Evolutionary conservation across 768 basidiomycete species (phyloP), one percentile per base, ranked within the genome.

Genomic region (Xerocomellus intermedius): DNA sequence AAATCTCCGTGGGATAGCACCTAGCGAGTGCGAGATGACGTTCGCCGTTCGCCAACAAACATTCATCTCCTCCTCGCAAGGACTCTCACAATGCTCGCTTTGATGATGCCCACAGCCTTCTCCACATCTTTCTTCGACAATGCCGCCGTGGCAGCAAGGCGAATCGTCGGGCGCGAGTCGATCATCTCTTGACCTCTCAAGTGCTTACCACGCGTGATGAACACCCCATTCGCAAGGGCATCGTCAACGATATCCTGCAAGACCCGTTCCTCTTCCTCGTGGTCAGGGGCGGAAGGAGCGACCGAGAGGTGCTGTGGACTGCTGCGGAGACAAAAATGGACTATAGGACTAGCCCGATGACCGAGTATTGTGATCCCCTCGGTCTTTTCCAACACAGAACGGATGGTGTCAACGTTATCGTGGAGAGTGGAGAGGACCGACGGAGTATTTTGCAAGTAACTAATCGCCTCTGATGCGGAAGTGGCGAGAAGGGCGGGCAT

Each of bases 231-330:
- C 7, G 76, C 75, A 39, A 93, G 74, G 1, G 82, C 80, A 65
- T 97, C 91, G 56, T 98, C 96, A 14, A 98, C 94, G 13, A 98
- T 84, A 49, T 96, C 93, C 73, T 98, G 95, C 61, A 99, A 68
- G 24, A 93, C 53, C 38, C 77, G 74, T 66, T 98, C 95, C 69
- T 98, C 95, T 14, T 69, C 69, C 21, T 80, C 82, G 42, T 81
- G 74, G 59, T 90, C 82, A 65, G 80, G 65, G 21, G 61, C 48
- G 49, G 65, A 58, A 56, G 67, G 69, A n/a, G 65, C 49, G 10
- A n/a, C 54, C 7, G 58, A 48, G 8, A 58, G 64, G 24, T 62
- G 36, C 33, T 66, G 58, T 22, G 73, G 55, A 22, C 63, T 62
- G 26, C 67, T 61, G 44, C 81, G 80, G 57, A 92, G 71, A 64